Percentiles rank a stretch among this genome's conserved stretches.
Conservation (phyloP, 2,329 filamentous ascomycete species). For the Penicillium sp. region DNA sequence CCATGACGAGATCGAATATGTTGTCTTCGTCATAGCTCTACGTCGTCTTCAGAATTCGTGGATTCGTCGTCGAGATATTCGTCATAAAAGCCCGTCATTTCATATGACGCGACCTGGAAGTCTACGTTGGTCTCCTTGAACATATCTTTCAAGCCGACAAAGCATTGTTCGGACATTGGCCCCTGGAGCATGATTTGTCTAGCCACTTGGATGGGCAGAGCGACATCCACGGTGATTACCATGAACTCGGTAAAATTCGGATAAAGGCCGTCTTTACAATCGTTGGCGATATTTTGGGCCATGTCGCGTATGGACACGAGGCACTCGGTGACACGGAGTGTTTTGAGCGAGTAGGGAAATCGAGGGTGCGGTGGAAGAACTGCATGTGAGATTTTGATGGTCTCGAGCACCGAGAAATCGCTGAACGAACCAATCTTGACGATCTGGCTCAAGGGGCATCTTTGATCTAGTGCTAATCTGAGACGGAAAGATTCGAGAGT, state of each 20-base stretch:
- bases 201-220: slow-evolving; percentile 16
- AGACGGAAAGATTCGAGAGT: slow-evolving; percentile 17
- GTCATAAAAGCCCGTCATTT: slow-evolving; percentile 47
- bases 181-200: slow-evolving; percentile 17
- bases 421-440: slow-evolving; percentile 19
- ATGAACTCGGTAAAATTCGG: slow-evolving; percentile 17
- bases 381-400: slow-evolving; percentile 17
- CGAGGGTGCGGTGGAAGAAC: slow-evolving; percentile 20
- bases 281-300: slow-evolving; percentile 18
- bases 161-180: slow-evolving; percentile 18
- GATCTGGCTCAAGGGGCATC: slow-evolving; percentile 1
- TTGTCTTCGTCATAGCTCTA: no score
- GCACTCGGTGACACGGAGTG: slow-evolving; percentile 20
- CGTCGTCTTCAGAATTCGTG: not conserved
- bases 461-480: slow-evolving; percentile 13
- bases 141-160: slow-evolving; percentile 13
- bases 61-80: slow-evolving; percentile 19
- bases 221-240: slow-evolving; percentile 19
- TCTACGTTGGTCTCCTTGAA: slow-evolving; percentile 17
- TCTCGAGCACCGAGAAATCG: slow-evolving; percentile 20
- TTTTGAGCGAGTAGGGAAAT: slow-evolving; percentile 17
- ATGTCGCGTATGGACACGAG: slow-evolving; percentile 20
- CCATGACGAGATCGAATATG: no score
- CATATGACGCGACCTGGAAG: not conserved
- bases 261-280: slow-evolving; percentile 18